Conservation (phyloP, 1,284 basidiomycete species). For the Cerrena zonata region DNA sequence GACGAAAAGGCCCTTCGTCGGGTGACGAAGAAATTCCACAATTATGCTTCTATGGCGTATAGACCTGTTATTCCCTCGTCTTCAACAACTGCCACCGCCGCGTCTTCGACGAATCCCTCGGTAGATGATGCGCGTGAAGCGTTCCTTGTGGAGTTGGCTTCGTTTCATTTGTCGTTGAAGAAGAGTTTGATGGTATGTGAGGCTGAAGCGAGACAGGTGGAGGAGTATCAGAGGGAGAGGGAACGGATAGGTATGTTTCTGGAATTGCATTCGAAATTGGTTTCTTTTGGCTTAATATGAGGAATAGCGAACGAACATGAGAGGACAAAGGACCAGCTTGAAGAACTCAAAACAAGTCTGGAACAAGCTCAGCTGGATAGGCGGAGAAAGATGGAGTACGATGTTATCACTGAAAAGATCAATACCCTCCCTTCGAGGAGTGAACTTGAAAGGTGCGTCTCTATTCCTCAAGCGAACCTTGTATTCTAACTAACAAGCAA, state of each 20-base stretch:
- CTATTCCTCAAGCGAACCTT: not conserved
- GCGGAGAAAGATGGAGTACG: slow-evolving; percentile 76
- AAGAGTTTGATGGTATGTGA: slow-evolving; percentile 76
- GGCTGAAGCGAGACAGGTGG: slow-evolving; percentile 73
- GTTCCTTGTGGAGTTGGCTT: slow-evolving; percentile 67
- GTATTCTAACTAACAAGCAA: not conserved
- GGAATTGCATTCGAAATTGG: slow-evolving; percentile 1
- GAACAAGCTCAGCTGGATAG: slow-evolving; percentile 73
- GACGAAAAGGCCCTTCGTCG: slow-evolving; percentile 58
- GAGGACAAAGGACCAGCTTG: slow-evolving; percentile 60
- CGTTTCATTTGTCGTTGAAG: slow-evolving; percentile 66
- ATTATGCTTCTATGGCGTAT: slow-evolving; percentile 56
- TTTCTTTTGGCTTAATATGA: slow-evolving; percentile 10
- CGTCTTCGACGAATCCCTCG: too few species aligned
- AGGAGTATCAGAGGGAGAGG: slow-evolving; percentile 69
- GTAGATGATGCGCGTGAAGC: slow-evolving; percentile 71
- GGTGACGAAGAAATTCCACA: slow-evolving; percentile 73
- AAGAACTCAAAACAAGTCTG: slow-evolving; percentile 64
- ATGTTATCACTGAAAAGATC: slow-evolving; percentile 73
- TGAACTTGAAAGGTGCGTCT: slow-evolving; percentile 65
- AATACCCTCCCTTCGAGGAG: slow-evolving; percentile 70
- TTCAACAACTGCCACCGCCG: slow-evolving; percentile 22
- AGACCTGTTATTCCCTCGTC: slow-evolving; percentile 37
- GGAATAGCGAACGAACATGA: slow-evolving; percentile 64
- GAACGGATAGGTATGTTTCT: slow-evolving; percentile 58